Base-by-base conservation (phyloP, 2,329 filamentous ascomycete species). In the Fusarium nodosum region DNA sequence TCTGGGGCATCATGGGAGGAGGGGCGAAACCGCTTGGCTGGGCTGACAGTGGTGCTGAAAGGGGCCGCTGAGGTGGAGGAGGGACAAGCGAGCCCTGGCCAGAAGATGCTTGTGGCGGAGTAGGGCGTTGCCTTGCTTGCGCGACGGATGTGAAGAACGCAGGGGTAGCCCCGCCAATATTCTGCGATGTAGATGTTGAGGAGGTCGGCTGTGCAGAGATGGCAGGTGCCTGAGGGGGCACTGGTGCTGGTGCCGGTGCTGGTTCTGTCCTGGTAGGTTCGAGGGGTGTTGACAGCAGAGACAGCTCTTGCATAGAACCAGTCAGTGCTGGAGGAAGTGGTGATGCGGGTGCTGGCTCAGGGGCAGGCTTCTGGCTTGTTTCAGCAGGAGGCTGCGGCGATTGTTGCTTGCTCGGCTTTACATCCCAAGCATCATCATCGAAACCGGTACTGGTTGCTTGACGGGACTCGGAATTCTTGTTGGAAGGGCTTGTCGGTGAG, bases 341-440 rank as follows among this genome's bases (percentile, higher is more conserved):
- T 20, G 72, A 36, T 13, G 57, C 34, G 28, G 71, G 34, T 16
- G 64, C n/a, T 11, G 72, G 61, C 46, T 70, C 66, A 13, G 65
- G 31, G 22, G 65, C 60, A 31, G 84, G 62, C 52, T 71, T 67
- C 16, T 72, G 52, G 24, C 60, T 57, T 24, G 73, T 30, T 46
- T 68, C 67, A 41, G 26, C 58, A 33, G 62, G 30, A 20, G 59
- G 47, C 20, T 58, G 60, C 39, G 58, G 56, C 66, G 69, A 63
- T 53, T 74, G 79, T 68, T 90, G 87, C 76, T 89, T 91, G 16
- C 91, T 87, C 20, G 93, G 93, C 82, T 97, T 97, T 51, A 97
- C 91, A 75, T 97, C 93, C 96, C 96, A 99, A 11, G 96, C 96
- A 82, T 98, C 93, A 76, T 98, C 96, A 53, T 99, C 96, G 75